These are phyloP conservation scores for Pestalotiopsis sp. DNA, from an alignment of 2,329 filamentous ascomycete genomes.

Conservation along the genomic window DNA sequence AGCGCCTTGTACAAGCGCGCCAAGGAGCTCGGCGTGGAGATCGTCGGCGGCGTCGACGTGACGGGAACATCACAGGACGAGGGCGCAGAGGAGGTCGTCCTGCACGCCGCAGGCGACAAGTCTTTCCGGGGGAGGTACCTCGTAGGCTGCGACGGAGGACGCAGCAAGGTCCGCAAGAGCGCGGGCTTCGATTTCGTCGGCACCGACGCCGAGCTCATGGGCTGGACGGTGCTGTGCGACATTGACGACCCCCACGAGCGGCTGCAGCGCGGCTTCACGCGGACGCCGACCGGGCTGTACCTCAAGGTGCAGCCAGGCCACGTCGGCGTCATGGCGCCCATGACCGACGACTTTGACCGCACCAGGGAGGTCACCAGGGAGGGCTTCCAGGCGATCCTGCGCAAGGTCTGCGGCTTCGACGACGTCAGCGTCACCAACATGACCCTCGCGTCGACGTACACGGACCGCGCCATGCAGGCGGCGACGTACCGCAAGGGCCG, in stretches of 20 bases:
- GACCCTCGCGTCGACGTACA: constrained; percentile 28
- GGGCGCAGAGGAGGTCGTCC: constrained; percentile 18
- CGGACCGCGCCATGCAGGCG: constrained; percentile 17
- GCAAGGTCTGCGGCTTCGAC: constrained; percentile 18
- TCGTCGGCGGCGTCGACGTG: constrained; percentile 29
- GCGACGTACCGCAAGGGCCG: constrained; percentile 45
- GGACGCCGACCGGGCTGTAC: constrained; percentile 30
- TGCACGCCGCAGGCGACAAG: constrained; percentile 19
- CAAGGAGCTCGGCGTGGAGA: constrained; percentile 27
- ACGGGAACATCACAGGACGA: constrained; percentile 22
- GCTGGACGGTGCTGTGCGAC: constrained; percentile 35
- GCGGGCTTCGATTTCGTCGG: constrained; percentile 39
- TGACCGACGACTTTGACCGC: constrained; percentile 21
- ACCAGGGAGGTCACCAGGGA: constrained; percentile 19
- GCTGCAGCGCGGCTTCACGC: constrained; percentile 28
- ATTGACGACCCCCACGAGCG: constrained; percentile 31
- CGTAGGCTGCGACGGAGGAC: constrained; percentile 45
- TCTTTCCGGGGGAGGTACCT: constrained; percentile 34
- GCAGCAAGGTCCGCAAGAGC: constrained; percentile 36
- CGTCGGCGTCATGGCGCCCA: constrained; percentile 22
- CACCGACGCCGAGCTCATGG: constrained; percentile 37
- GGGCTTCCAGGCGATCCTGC: constrained; percentile 22
- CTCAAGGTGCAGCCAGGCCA: constrained; percentile 15
- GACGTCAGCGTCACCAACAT: constrained; percentile 24
- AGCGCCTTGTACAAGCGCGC: constrained; percentile 23